Base-by-base conservation (phyloP, 179 eudicot species). In the Camellia oleifera region DNA sequence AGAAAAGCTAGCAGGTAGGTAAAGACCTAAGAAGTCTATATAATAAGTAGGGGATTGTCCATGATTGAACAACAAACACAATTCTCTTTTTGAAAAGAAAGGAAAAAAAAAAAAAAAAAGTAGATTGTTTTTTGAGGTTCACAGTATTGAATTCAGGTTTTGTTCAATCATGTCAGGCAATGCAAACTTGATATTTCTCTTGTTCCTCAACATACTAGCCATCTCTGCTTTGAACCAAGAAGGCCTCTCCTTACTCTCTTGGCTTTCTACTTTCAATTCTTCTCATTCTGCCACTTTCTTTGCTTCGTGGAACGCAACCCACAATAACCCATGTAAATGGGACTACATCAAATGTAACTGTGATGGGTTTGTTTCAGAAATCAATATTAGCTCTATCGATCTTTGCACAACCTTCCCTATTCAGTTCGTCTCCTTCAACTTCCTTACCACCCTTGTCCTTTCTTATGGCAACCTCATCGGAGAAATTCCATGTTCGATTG, bases 281-380 rank as follows among this genome's bases (percentile, higher is more conserved):
- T 76, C 86, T 26, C 66, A 81, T 5, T 81, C 84, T 53, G 57
- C 83, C 13, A 80, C 87, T 9, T 74, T 54, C 64, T 79, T 81
- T 81, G 82, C 70, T 82, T 89, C 68, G 61, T 91, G 94, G 94
- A 79, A 84, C 81, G 45, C 77, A 45, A 46, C 61, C 13, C 87
- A 91, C 66, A 60, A 87, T 11, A 82, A 83, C 18, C 94, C 94
- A 42, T 91, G 94, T 83, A 75, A 82, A 63, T 91, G 94, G 94
- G 77, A 85, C 12, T 85, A 75, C 77, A 81, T 91, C 75, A 71
- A 79, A 42, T 91, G 94, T 20, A 82, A 87, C 23, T 32, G 53
- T 45, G 73, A 84, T 12, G 86, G 86, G 17, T 70, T 72, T 74
- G 89, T 90, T 69, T 79, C 88, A 1, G 83, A 87, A 62, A 86